Percentiles rank a stretch among this genome's conserved stretches.
phyloP scores from a whole-genome alignment of 306 rosid genomes.

The Sphenostylis stenocarpa region DNA sequence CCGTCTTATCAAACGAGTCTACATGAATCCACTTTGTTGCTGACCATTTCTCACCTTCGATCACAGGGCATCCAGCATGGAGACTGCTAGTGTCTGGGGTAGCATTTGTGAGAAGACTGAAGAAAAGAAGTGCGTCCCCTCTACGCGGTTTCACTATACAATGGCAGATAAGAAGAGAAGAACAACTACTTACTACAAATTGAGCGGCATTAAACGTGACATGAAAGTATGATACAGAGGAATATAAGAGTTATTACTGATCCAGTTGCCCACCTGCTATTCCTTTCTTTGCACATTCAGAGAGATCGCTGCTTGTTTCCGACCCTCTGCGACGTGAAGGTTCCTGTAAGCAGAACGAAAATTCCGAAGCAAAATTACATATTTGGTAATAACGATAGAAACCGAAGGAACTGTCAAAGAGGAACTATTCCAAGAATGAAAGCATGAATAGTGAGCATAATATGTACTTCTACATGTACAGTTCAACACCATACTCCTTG shows the following conservation, averaged over 20 bases:
- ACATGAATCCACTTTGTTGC: constrained; percentile 99
- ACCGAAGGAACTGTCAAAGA: constrained; percentile 17
- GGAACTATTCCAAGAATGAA: not conserved
- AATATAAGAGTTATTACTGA: not conserved
- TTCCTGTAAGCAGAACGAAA: constrained; percentile 53
- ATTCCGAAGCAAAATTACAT: constrained; percentile 26
- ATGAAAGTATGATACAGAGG: not conserved
- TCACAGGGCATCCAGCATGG: constrained; percentile 94
- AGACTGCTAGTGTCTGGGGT: constrained; percentile 80
- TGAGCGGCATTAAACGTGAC: constrained; percentile 3
- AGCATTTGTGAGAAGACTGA: constrained; percentile 79
- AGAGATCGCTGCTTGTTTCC: constrained; percentile 56
- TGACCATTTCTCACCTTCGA: constrained; percentile 99
- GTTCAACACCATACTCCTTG: not conserved
- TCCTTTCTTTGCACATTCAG: constrained; percentile 94
- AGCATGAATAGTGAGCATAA: not conserved
- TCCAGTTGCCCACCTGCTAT: constrained; percentile 65
- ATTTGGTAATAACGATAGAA: not conserved
- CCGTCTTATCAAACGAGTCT: constrained; percentile 70
- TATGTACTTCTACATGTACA: constrained; percentile 12
- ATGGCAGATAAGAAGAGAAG: constrained; percentile 20
- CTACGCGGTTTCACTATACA: constrained; percentile 79
- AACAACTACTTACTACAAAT: not conserved
- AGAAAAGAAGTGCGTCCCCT: constrained; percentile 99
- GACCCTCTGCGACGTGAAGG: constrained; percentile 58